Evolutionary conservation across 176 grass and related monocot species (phyloP), one percentile per base, ranked within the genome.

Genomic region (Carex myosuroides): DNA sequence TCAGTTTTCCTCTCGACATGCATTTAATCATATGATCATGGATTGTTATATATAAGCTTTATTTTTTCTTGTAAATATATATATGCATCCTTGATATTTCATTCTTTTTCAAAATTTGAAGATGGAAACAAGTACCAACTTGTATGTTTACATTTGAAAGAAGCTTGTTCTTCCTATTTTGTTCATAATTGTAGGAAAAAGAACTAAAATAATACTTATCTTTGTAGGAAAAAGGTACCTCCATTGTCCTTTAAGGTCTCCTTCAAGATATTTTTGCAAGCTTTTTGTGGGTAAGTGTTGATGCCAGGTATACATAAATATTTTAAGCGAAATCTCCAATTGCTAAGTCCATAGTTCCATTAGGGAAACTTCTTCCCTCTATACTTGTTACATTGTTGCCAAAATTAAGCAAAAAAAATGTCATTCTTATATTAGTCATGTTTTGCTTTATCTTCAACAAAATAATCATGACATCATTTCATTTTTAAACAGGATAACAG

Each of bases 261-360:
- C 16, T 12, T 44, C 14, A 93, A 93, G 61, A 90, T 93, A 61
- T 93, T 93, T 9, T 8, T 70, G 10, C 88, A 93, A 4, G 88
- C 84, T 2, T 84, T 93, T 20, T 84, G 79, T 6, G 91, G 91
- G 91, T 93, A 90, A 20, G 53, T 82, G 16, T 1, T 18, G 7
- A 42, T 42, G n/a, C 20, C 4, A 42, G 3, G 54, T 57, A 57
- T 17, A 57, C 54, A 57, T 17, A 57, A 16, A 57, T 17, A 57
- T 16, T 17, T 57, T 57, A 57, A 57, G 54, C 54, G 4, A 16
- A 16, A 57, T 57, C 54, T 57, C 54, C 54, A 57, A 14, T 57
- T 57, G 14, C 54, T 17, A 57, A 57, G 54, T 57, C 16, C 13
- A 16, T 16, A 16, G 3, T 16, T 17, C 5, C 10, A 4, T 57